Evolutionary conservation across 2,329 filamentous ascomycete species (phyloP).

Genomic region (Periconia macrospinosa): DNA sequence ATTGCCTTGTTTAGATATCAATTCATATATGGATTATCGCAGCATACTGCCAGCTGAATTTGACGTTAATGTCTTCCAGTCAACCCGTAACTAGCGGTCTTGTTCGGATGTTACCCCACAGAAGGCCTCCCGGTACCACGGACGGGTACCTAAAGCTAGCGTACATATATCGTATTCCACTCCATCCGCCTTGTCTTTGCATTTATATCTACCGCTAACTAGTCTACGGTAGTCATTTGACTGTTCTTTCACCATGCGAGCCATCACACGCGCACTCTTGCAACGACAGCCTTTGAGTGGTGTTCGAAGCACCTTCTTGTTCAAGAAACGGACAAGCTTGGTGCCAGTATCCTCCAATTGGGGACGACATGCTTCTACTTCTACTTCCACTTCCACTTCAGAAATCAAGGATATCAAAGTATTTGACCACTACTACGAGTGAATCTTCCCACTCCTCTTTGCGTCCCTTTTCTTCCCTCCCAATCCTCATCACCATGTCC

Average conservation of each 20-base stretch:
- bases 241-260: constrained; percentile 21
- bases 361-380: constrained; percentile 18
- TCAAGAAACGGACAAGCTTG: no score
- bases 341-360: not conserved
- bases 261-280: constrained; percentile 21
- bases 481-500: no score
- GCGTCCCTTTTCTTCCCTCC: not conserved
- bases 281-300: constrained; percentile 16
- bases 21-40: no score
- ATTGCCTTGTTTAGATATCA: no score
- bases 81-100: no score
- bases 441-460: not conserved
- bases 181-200: constrained; percentile 5
- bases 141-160: constrained; percentile 18
- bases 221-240: no score
- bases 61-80: no score
- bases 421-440: constrained; percentile 42
- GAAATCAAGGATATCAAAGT: constrained; percentile 25
- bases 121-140: constrained; percentile 21
- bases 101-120: no score
- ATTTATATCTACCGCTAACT: not conserved
- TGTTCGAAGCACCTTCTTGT: constrained; percentile 4
- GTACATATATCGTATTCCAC: constrained; percentile 4
- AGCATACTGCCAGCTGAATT: no score
- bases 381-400: not conserved